Evolutionary conservation across 192 early-diverging fungal genomes (phyloP), one percentile per base, ranked within the genome.

Genomic region (Backusella psychrophila): DNA sequence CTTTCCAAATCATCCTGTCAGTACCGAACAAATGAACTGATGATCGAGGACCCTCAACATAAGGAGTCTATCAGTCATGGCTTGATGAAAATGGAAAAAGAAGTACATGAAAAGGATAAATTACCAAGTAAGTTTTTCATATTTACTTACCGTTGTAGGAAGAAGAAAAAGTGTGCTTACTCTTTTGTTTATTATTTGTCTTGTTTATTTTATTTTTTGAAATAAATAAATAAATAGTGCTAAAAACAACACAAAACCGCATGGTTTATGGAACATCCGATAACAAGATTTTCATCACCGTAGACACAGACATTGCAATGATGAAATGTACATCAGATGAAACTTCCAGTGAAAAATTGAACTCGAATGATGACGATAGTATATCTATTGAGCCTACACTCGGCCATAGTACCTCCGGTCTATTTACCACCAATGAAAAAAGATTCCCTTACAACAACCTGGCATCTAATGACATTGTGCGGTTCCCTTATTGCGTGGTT

Each of bases 401-500:
- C 26, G 66, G 15, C 15, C 15, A 68, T 36, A 17, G 14, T 63
- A 63, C 23, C 3, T 63, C 26, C 23, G 53, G 23, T 59, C 15
- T 17, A 17, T 17, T 17, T 17, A 11, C 53, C 23, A 36, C 17
- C 29, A 19, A 67, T 29, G 12, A 35, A 3, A 2, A 33, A 41
- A 23, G 21, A 6, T 70, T 44, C n/a, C 69, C 69, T 26, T 70
- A 29, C 26, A 70, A 2, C 14, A 42, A n/a, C 12, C 15, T 36
- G 39, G 6, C 6, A 21, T 26, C 69, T n/a, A 73, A 73, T n/a
- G 66, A 69, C 21, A n/a, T 56, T 23, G 35, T 41, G 14, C 67
- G 75, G 9, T 69, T 76, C 15, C 59, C 75, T 34, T 76, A 68
- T n/a, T 68, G 66, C 52, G 66, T 76, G 23, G n/a, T 76, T 19